Conservation (phyloP, 208 protist genomes). For the Spongospora subterranea region DNA sequence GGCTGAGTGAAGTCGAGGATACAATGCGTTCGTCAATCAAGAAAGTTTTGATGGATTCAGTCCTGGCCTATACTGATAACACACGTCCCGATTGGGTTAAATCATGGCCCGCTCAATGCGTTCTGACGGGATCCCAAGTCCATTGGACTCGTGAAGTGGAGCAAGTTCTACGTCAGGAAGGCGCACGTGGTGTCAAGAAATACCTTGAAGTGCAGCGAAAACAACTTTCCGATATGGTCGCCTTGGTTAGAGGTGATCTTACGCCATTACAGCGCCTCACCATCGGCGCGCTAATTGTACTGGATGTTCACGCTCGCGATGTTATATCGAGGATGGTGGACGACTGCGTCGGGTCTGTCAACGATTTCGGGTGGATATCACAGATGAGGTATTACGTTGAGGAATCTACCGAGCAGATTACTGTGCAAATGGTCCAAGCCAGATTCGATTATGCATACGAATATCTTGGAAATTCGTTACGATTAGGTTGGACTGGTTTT, state of each 20-base stretch:
- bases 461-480: constrained; percentile 73
- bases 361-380: constrained; percentile 91
- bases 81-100: constrained; percentile 73
- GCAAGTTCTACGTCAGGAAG: constrained; percentile 76
- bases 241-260: constrained; percentile 84
- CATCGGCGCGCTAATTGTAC: constrained; percentile 93
- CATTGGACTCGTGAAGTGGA: constrained; percentile 90
- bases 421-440: constrained; percentile 70
- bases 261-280: constrained; percentile 86
- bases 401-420: constrained; percentile 54
- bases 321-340: constrained; percentile 90
- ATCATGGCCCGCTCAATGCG: constrained; percentile 76
- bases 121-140: constrained; percentile 90
- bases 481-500: background rate
- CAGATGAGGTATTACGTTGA: constrained; percentile 67
- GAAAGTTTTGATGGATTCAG: constrained; percentile 73
- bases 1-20: constrained; percentile 88
- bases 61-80: constrained; percentile 66
- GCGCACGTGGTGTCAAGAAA: constrained; percentile 74
- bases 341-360: constrained; percentile 79
- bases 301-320: constrained; percentile 95
- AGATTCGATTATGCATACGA: constrained; percentile 73
- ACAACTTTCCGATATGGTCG: constrained; percentile 79
- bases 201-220: constrained; percentile 73
- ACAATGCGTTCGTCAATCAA: constrained; percentile 87